Percentiles rank a stretch among this genome's conserved stretches.
Evolutionary conservation across 768 basidiomycete genomes (phyloP).

Genomic region (Agaricus subrufescens): DNA sequence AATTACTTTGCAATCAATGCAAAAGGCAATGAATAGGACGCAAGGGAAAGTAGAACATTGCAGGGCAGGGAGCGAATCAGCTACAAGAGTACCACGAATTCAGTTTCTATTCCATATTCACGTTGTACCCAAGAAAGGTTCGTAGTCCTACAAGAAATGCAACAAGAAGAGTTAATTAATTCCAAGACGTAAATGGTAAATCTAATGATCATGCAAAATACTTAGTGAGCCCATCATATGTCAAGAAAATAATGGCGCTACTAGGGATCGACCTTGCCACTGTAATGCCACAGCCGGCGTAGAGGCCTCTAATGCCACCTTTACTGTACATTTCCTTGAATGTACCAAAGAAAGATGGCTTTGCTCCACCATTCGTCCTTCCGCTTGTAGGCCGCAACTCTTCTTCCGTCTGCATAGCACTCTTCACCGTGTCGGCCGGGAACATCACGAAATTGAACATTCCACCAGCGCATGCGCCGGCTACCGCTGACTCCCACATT

Average conservation of each 20-base stretch:
- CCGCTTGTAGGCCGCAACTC: conserved; percentile 58
- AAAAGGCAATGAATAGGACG: too few species aligned
- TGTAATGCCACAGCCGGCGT: conserved; percentile 92
- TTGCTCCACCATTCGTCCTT: conserved; percentile 19
- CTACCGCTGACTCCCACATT: conserved; percentile 79
- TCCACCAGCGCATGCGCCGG: conserved; percentile 84
- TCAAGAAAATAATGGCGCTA: conserved; percentile 88
- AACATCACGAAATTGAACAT: conserved; percentile 86
- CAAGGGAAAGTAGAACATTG: too few species aligned
- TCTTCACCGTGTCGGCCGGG: conserved; percentile 94
- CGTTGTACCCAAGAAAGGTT: too few species aligned
- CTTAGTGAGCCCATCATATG: conserved; percentile 73
- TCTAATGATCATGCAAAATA: conserved; percentile 29
- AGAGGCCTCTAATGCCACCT: conserved; percentile 79
- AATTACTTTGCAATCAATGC: too few species aligned
- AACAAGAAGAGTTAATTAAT: too few species aligned
- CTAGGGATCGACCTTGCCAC: conserved; percentile 81
- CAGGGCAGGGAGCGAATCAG: too few species aligned
- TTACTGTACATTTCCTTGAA: conserved; percentile 66
- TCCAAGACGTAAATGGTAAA: too few species aligned
- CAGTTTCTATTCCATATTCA: too few species aligned
- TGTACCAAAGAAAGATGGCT: conserved; percentile 46
- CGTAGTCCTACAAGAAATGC: too few species aligned
- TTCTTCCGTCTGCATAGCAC: conserved; percentile 89
- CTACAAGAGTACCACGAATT: too few species aligned